Evolutionary conservation across 257 asterid species (phyloP).

Genomic region (Nicotiana obtusifolia): DNA sequence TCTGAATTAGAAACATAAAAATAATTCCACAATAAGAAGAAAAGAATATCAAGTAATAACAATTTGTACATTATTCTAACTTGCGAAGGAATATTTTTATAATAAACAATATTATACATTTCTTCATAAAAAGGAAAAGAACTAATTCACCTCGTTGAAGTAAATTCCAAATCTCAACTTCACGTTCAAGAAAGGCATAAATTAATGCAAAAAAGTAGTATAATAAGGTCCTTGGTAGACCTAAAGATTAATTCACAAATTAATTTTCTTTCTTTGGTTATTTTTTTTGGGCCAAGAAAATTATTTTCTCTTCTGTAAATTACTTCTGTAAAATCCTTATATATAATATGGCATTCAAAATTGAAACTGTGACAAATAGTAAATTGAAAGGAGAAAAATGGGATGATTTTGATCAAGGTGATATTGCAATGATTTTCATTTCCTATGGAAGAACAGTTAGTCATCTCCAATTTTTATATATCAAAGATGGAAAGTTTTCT

Average conservation of each 20-base stretch:
- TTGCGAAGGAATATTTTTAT: not conserved
- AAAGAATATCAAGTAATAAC: no score
- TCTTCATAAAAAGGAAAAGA: not conserved
- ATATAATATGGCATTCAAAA: not conserved
- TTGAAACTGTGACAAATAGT: not conserved
- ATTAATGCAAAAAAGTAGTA: not conserved
- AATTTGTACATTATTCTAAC: no score
- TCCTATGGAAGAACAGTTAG: not conserved
- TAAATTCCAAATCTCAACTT: slow-evolving; percentile 6
- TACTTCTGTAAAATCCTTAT: not conserved
- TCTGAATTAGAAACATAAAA: no score
- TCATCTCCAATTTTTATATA: slow-evolving; percentile 4
- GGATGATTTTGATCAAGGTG: slow-evolving; percentile 7
- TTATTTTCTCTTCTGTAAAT: not conserved
- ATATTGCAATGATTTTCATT: not conserved
- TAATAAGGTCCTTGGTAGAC: not conserved
- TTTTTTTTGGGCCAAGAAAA: not conserved
- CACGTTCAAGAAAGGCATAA: not conserved
- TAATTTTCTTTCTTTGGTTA: not conserved
- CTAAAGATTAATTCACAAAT: not conserved
- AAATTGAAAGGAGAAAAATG: not conserved
- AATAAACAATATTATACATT: not conserved
- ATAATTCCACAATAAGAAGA: no score
- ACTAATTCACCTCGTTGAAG: not conserved
- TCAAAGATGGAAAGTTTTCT: not conserved